Conservation (phyloP, 1,139 yeast species). For the Lodderomyces beijingensis region DNA sequence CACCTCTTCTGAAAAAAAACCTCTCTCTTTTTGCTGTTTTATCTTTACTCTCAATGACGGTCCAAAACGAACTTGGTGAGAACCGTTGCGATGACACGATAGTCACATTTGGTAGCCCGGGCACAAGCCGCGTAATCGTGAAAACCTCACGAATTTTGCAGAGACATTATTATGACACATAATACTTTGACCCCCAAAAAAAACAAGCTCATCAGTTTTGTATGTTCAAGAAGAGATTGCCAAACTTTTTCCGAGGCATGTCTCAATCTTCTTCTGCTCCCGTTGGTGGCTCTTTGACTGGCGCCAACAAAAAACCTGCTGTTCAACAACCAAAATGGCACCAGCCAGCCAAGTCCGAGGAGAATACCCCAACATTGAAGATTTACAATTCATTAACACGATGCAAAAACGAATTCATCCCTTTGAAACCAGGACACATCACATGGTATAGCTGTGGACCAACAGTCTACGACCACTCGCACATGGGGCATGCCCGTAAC, state of each 20-base stretch:
- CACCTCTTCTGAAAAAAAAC: too few species aligned
- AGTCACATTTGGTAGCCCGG: too few species aligned
- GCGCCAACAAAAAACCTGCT: slow-evolving; percentile 26
- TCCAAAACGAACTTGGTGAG: too few species aligned
- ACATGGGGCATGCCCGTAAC: slow-evolving; percentile 99
- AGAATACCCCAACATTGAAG: slow-evolving; percentile 20
- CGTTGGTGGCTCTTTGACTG: not conserved
- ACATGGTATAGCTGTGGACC: slow-evolving; percentile 99
- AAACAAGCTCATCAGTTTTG: too few species aligned
- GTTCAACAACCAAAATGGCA: slow-evolving; percentile 41
- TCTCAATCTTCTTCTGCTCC: not conserved
- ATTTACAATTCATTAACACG: slow-evolving; percentile 81
- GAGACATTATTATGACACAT: too few species aligned
- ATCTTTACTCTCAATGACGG: too few species aligned
- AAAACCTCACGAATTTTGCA: too few species aligned
- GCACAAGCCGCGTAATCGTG: too few species aligned
- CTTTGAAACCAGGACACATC: slow-evolving; percentile 57
- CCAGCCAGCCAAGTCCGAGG: slow-evolving; percentile 19
- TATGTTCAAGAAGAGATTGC: not conserved
- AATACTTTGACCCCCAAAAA: too few species aligned
- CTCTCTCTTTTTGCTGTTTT: too few species aligned
- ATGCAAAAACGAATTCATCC: slow-evolving; percentile 69
- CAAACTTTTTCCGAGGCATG: not conserved
- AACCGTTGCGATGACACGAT: too few species aligned
- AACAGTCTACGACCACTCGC: slow-evolving; percentile 94